Evolutionary conservation across 2,329 filamentous ascomycete genomes (phyloP).

Genomic region (Chalaropsis thielavioides): DNA sequence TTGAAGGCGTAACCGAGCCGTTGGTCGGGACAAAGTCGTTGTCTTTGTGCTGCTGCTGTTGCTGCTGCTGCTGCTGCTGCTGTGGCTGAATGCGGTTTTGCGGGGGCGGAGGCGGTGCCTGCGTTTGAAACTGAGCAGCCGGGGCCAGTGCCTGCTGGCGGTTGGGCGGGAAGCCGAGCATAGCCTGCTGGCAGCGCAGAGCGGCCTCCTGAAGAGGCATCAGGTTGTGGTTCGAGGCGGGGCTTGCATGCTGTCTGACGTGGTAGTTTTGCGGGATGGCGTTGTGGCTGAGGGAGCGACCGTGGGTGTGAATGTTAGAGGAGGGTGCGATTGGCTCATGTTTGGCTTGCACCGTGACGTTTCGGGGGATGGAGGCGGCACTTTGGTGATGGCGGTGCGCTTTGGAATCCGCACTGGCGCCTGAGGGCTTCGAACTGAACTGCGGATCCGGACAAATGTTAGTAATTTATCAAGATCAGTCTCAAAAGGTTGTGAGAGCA

Average conservation of each 20-base stretch:
- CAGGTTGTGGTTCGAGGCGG: slow-evolving; percentile 32
- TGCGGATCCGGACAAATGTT: slow-evolving; percentile 19
- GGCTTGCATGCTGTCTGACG: slow-evolving; percentile 23
- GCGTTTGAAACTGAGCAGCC: not conserved
- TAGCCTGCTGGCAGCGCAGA: slow-evolving; percentile 19
- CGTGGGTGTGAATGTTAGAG: not conserved
- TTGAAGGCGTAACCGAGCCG: slow-evolving; percentile 23
- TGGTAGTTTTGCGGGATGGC: not conserved
- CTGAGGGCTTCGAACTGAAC: slow-evolving; percentile 16
- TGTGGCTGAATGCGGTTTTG: not conserved
- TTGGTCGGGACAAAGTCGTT: slow-evolving; percentile 10
- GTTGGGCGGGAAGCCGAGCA: slow-evolving; percentile 18
- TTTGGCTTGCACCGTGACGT: not conserved
- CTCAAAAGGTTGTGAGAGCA: slow-evolving; percentile 24
- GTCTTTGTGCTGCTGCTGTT: not conserved
- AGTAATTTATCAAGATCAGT: slow-evolving; percentile 21
- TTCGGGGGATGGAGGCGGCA: not conserved
- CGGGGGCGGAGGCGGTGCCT: not conserved
- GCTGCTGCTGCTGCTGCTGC: not conserved
- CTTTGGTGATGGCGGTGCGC: not conserved
- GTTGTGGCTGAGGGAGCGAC: slow-evolving; percentile 3
- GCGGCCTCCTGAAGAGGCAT: slow-evolving; percentile 25
- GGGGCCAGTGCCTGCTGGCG: slow-evolving; percentile 13
- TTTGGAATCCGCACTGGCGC: slow-evolving; percentile 6
- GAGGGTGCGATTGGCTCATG: not conserved